Percentiles rank a stretch among this genome's conserved stretches.
These are phyloP conservation scores for Berberis vulgaris DNA, from an alignment of 164 flowering plant species.

Conservation along the genomic window DNA sequence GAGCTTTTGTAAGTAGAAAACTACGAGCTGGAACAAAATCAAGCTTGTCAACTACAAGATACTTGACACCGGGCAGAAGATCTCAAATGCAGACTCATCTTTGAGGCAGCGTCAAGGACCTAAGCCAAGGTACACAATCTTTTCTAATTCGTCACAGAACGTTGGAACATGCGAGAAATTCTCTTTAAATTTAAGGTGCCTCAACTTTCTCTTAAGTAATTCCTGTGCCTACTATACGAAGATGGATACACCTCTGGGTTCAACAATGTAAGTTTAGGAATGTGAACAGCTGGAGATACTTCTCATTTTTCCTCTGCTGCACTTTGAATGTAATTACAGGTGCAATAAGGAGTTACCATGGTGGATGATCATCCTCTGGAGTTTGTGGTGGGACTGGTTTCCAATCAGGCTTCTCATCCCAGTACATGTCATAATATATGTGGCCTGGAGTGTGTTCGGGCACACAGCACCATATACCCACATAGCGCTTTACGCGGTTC, in stretches of 20 bases:
- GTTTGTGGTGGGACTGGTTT: conserved; percentile 69
- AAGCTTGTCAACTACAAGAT: too few species aligned
- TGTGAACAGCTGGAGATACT: conserved; percentile 1
- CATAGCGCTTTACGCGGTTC: conserved; percentile 65
- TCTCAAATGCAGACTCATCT: too few species aligned
- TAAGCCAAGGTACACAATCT: too few species aligned
- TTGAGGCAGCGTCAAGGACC: too few species aligned
- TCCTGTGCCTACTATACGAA: too few species aligned
- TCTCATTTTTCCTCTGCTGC: not conserved
- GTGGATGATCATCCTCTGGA: conserved; percentile 71
- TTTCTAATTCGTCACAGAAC: too few species aligned
- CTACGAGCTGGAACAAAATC: too few species aligned
- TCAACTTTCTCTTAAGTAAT: too few species aligned
- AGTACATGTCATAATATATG: conserved; percentile 94
- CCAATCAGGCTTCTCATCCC: conserved; percentile 98
- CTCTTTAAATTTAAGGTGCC: too few species aligned
- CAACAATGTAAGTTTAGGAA: not conserved
- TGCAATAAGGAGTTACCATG: conserved; percentile 26
- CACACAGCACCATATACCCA: conserved; percentile 93
- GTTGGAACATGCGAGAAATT: too few species aligned
- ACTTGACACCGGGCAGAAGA: too few species aligned
- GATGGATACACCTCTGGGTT: not conserved
- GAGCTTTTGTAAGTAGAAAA: too few species aligned
- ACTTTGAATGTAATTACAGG: not conserved
- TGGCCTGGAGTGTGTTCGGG: conserved; percentile 56